phyloP scores from a whole-genome alignment of 352 stramenopile species.

The Globisporangium solare region DNA sequence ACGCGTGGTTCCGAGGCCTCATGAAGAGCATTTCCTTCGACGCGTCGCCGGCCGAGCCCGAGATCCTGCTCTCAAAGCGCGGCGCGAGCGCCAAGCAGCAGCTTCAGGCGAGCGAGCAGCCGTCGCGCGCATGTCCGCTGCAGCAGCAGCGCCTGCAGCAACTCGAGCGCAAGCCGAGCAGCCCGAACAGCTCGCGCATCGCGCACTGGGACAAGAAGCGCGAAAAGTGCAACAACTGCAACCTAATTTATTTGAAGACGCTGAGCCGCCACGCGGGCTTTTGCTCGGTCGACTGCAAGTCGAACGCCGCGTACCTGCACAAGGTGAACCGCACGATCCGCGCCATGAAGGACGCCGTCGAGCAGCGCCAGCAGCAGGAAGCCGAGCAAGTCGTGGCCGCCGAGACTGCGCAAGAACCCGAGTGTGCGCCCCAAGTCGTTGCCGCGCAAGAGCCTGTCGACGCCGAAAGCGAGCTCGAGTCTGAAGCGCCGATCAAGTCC shows the following conservation, averaged over 20 bases:
- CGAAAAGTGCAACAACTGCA: conserved; percentile 79
- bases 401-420: not conserved
- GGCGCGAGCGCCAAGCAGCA: too few species aligned
- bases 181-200: conserved; percentile 32
- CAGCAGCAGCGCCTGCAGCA: not conserved
- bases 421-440: not conserved
- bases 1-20: conserved; percentile 28
- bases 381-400: conserved; percentile 5
- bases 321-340: conserved; percentile 82
- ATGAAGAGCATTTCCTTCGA: conserved; percentile 15
- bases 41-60: conserved; percentile 16
- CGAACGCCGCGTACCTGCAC: conserved; percentile 76
- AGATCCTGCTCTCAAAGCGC: conserved; percentile 23
- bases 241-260: conserved; percentile 84
- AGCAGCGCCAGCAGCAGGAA: conserved; percentile 44
- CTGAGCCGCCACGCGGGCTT: conserved; percentile 68
- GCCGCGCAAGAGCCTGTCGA: not conserved
- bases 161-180: conserved; percentile 21
- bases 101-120: too few species aligned
- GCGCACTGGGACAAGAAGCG: conserved; percentile 85
- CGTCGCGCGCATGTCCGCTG: conserved; percentile 2
- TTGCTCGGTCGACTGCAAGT: conserved; percentile 88
- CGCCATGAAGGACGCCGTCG: conserved; percentile 63
- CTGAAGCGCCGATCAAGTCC: conserved; percentile 6
- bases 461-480: conserved; percentile 5